phyloP scores from a whole-genome alignment of 352 stramenopile genomes.

The Blastocystis sp. region DNA sequence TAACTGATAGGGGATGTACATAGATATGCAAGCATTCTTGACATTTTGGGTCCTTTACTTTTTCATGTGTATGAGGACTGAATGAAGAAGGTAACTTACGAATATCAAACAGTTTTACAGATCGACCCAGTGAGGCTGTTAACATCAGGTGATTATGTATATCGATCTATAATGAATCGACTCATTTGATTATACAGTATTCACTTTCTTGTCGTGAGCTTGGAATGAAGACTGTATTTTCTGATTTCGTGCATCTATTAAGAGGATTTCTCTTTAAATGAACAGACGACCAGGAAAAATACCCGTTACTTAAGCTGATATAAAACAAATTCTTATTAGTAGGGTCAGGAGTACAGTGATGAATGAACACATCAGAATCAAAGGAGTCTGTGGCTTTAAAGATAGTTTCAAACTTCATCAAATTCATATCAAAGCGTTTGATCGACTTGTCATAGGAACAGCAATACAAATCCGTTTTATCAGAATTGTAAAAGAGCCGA shows the following conservation, averaged over 20 bases:
- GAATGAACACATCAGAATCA: constrained; percentile 24
- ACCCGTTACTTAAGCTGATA: constrained; percentile 55
- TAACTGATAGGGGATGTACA: constrained; percentile 28
- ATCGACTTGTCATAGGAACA: constrained; percentile 59
- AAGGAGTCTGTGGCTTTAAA: constrained; percentile 34
- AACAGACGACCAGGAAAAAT: neutral
- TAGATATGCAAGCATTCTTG: constrained; percentile 29
- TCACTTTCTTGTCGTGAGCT: constrained; percentile 56
- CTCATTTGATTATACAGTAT: neutral
- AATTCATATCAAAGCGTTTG: constrained; percentile 26
- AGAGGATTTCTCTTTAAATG: constrained; percentile 11
- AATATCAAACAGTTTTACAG: constrained; percentile 27
- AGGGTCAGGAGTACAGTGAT: constrained; percentile 29
- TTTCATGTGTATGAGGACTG: neutral
- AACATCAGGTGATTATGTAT: neutral
- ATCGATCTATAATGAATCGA: neutral
- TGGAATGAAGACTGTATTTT: constrained; percentile 44
- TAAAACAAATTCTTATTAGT: neutral
- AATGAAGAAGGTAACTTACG: constrained; percentile 2
- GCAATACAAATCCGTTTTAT: constrained; percentile 7
- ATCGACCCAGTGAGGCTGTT: constrained; percentile 35
- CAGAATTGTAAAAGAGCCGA: neutral
- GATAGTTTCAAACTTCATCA: constrained; percentile 8
- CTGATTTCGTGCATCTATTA: neutral
- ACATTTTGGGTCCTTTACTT: neutral